Conservation (phyloP, 2,329 filamentous ascomycete species). For the Chlorencoelia australis region DNA sequence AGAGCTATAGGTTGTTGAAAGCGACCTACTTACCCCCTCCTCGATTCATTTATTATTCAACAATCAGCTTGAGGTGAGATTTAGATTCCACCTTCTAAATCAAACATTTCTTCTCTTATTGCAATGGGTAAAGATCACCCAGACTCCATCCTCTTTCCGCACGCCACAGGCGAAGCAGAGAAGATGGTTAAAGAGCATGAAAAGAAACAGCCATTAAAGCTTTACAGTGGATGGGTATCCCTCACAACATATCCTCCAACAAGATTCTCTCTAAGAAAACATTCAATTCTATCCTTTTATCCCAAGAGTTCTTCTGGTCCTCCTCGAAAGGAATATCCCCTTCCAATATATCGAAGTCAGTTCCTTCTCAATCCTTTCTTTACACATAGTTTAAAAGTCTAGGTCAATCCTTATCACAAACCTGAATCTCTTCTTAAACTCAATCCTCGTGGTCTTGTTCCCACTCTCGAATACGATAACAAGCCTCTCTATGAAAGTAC, state of each 20-base stretch:
- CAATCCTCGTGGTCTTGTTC: conserved; percentile 68
- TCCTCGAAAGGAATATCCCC: conserved; percentile 62
- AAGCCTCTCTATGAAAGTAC: conserved; percentile 64
- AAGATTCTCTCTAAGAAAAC: neutral
- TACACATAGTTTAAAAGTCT: neutral
- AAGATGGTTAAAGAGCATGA: conserved; percentile 36
- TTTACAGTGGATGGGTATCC: conserved; percentile 64
- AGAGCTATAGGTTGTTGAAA: no score
- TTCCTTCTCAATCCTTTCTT: neutral
- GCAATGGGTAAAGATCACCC: conserved; percentile 15
- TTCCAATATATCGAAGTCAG: conserved; percentile 65
- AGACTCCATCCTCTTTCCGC: conserved; percentile 29
- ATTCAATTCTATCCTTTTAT: conserved; percentile 46
- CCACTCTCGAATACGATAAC: conserved; percentile 47
- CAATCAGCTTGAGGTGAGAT: no score
- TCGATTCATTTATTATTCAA: conserved; percentile 4
- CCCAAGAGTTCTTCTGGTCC: conserved; percentile 62
- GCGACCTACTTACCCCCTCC: no score
- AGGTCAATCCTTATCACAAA: conserved; percentile 62
- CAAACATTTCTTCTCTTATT: no score
- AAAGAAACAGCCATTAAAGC: conserved; percentile 43
- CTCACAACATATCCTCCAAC: neutral
- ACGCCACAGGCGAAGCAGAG: conserved; percentile 41
- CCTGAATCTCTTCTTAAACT: conserved; percentile 55
- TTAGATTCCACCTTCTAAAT: no score